Conservation (phyloP, 2,329 filamentous ascomycete genomes). For the Penicillium sp. region DNA sequence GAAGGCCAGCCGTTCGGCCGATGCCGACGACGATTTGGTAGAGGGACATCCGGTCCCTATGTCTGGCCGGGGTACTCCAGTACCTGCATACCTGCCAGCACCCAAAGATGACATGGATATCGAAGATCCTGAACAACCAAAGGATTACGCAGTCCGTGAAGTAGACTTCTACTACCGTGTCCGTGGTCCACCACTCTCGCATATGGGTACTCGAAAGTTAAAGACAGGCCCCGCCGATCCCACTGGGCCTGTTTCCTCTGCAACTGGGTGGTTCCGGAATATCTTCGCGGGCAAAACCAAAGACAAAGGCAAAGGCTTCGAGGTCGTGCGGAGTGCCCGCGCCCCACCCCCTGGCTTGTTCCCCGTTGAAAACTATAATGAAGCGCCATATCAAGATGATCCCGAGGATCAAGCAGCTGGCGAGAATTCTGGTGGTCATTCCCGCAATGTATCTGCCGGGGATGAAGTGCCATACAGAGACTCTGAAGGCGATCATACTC, state of each 20-base stretch:
- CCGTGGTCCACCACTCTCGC: conserved; percentile 83
- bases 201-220: conserved; percentile 78
- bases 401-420: conserved; percentile 41
- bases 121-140: conserved; percentile 55
- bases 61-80: conserved; percentile 53
- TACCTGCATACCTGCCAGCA: conserved; percentile 58
- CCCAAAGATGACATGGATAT: conserved; percentile 60
- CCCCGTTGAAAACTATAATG: conserved; percentile 63
- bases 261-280: conserved; percentile 84
- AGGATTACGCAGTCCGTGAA: conserved; percentile 91
- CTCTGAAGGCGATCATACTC: conserved; percentile 28
- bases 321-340: conserved; percentile 87
- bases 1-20: conserved; percentile 39
- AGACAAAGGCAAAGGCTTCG: conserved; percentile 94
- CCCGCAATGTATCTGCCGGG: conserved; percentile 29
- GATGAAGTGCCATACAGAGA: conserved; percentile 30
- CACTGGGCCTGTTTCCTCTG: conserved; percentile 85
- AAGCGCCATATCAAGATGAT: conserved; percentile 64
- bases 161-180: conserved; percentile 97
- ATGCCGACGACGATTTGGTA: conserved; percentile 37
- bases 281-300: conserved; percentile 84
- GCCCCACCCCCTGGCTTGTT: conserved; percentile 76
- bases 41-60: conserved; percentile 42
- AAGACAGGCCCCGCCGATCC: conserved; percentile 95
- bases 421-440: conserved; percentile 26